Base-by-base conservation (phyloP, 148 eudicot species). In the Oxyria digyna region DNA sequence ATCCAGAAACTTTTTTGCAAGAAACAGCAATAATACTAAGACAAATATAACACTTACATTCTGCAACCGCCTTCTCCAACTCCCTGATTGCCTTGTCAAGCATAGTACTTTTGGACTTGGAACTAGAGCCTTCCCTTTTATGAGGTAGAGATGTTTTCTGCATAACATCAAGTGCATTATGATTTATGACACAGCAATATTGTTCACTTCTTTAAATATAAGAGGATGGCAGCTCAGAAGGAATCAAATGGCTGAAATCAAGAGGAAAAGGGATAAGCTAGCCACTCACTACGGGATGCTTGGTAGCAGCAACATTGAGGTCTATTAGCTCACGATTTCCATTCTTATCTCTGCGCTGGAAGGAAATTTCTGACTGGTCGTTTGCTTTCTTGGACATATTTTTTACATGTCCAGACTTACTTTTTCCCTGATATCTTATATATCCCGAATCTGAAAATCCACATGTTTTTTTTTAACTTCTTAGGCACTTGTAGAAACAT, bases 31-130 rank as follows among this genome's bases (percentile, higher is more conserved):
- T 65, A 50, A 42, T 5, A 70, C 63, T 10, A 50, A 50, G 57
- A 33, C 45, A 42, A 41, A 31, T 12, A 9, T 42, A 42, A 6
- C 24, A 77, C 87, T 76, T 83, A 95, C 99, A 91, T 84, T 95
- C 97, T 41, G 93, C 97, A 78, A 91, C 99, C 77, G 82, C 80
- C 83, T 83, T 95, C 83, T 88, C 97, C 75, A 95, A 82, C 70
- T 95, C 99, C 77, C 87, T 81, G 66, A 95, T 75, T 57, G 97
- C 87, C 81, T 85, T 95, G 42, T 95, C 99, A 67, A 95, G 89
- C 83, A 80, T 73, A 76, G 87, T 77, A 72, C 83, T 74, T 79
- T 83, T 95, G 48, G 87, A 72, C 78, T 81, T 85, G 26, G 76
- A 74, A 69, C 78, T 77, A 49, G 95, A 87, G 69, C 91, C 96